phyloP scores from a whole-genome alignment of 306 rosid genomes.

The Lotus japonicus region DNA sequence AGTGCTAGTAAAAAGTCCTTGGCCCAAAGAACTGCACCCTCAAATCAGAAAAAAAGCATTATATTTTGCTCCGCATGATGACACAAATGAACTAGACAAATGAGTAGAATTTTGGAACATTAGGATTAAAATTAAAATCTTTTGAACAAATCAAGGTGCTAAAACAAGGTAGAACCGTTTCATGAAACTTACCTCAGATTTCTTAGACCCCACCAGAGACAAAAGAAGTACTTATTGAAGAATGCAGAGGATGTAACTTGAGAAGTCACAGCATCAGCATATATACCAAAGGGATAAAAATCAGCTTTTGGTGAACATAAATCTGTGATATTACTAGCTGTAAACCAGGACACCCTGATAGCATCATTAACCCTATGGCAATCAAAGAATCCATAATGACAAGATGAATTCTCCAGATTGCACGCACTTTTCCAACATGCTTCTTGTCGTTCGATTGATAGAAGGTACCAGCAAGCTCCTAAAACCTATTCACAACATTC shows the following conservation, averaged over 20 bases:
- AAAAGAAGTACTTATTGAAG: conserved; percentile 70
- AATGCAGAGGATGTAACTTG: conserved; percentile 63
- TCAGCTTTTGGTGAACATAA: conserved; percentile 45
- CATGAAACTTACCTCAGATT: conserved; percentile 60
- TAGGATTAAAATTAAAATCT: background rate
- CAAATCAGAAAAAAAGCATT: background rate
- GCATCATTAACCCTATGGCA: conserved; percentile 40
- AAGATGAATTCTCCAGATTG: conserved; percentile 31
- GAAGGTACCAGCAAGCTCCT: conserved; percentile 96
- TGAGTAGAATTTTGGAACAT: too few relatives aligned
- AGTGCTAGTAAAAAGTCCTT: conserved; percentile 80
- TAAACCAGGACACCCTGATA: conserved; percentile 53
- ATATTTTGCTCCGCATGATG: too few relatives aligned
- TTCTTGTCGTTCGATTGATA: conserved; percentile 79
- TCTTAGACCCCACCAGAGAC: conserved; percentile 54
- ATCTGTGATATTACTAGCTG: conserved; percentile 48
- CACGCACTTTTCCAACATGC: conserved; percentile 86
- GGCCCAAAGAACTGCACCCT: conserved; percentile 82
- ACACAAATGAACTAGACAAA: too few relatives aligned
- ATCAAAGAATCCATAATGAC: conserved; percentile 53
- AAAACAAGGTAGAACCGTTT: background rate
- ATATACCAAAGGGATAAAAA: conserved; percentile 66
- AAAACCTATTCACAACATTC: conserved; percentile 47
- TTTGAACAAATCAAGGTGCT: background rate
- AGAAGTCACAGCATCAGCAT: conserved; percentile 63